Percentiles rank a stretch among this genome's conserved stretches.
Evolutionary conservation across 1,284 basidiomycete genomes (phyloP).

Genomic region (Xerocomus minutiporus): DNA sequence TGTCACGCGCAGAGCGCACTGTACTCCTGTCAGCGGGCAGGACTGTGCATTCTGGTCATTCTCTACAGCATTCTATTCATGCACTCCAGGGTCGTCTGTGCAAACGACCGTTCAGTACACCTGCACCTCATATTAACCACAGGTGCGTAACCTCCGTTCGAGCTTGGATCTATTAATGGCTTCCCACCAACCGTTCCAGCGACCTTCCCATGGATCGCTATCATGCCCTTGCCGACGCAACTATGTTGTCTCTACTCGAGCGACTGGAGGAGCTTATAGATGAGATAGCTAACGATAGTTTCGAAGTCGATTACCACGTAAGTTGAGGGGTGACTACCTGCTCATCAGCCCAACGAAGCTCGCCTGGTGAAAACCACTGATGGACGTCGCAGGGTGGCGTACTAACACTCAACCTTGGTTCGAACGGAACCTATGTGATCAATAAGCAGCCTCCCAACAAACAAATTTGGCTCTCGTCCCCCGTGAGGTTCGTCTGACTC

Average conservation of each 20-base stretch:
- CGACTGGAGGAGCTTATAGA: slow-evolving; percentile 79
- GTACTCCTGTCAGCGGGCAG: slow-evolving; percentile 6
- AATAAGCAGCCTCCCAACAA: slow-evolving; percentile 99
- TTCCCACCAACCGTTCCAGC: slow-evolving; percentile 34
- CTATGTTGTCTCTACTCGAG: slow-evolving; percentile 82
- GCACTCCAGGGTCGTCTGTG: slow-evolving; percentile 5
- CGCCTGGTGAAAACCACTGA: slow-evolving; percentile 10
- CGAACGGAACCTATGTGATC: slow-evolving; percentile 94
- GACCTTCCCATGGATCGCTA: slow-evolving; percentile 67
- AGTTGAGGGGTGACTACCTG: slow-evolving; percentile 35
- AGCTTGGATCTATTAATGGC: not conserved
- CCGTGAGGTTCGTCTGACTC: slow-evolving; percentile 54
- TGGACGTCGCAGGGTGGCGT: slow-evolving; percentile 69
- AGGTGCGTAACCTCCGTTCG: slow-evolving; percentile 35
- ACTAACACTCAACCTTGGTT: slow-evolving; percentile 79
- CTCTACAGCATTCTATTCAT: not conserved
- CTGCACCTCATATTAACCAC: slow-evolving; percentile 43
- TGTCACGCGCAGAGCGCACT: slow-evolving; percentile 2
- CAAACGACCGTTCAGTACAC: slow-evolving; percentile 42
- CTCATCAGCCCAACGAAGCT: not conserved
- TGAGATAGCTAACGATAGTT: slow-evolving; percentile 47
- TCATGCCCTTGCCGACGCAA: slow-evolving; percentile 71
- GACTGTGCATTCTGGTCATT: slow-evolving; percentile 1
- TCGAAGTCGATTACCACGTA: slow-evolving; percentile 94
- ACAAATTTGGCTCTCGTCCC: slow-evolving; percentile 98